Evolutionary conservation across 163 green algal genomes (phyloP).

Genomic region (Scenedesmus sp.): DNA sequence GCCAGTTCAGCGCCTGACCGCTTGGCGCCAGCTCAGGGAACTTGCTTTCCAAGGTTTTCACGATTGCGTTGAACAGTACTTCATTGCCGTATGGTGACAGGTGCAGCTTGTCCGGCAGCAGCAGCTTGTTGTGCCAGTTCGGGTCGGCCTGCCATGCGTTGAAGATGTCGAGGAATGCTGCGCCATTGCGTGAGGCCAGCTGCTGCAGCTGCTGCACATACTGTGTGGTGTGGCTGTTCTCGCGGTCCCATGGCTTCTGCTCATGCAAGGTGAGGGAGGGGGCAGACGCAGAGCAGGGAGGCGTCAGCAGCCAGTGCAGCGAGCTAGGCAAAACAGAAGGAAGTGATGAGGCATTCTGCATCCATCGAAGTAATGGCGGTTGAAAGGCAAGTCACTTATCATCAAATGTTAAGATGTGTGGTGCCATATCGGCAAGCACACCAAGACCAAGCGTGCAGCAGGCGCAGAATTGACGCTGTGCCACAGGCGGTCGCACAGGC

Average conservation of each 20-base stretch:
- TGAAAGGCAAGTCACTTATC: too few relatives aligned
- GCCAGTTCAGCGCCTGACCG: slow-evolving; percentile 14
- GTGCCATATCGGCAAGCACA: too few relatives aligned
- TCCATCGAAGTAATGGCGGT: too few relatives aligned
- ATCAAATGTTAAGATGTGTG: too few relatives aligned
- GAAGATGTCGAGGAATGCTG: slow-evolving; percentile 45
- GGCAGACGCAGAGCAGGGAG: background rate
- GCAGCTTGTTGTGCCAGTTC: slow-evolving; percentile 37
- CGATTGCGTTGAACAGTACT: slow-evolving; percentile 1
- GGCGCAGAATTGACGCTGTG: too few relatives aligned
- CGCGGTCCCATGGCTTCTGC: slow-evolving; percentile 51
- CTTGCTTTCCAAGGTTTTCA: background rate
- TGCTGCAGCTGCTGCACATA: slow-evolving; percentile 49
- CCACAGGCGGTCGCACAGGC: too few relatives aligned
- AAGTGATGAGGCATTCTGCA: too few relatives aligned
- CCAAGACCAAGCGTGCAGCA: too few relatives aligned
- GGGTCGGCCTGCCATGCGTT: slow-evolving; percentile 1
- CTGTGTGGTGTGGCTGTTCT: slow-evolving; percentile 26
- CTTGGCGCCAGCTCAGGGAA: slow-evolving; percentile 10
- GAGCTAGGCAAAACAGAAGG: too few relatives aligned
- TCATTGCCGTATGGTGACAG: slow-evolving; percentile 12
- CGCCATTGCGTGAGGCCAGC: slow-evolving; percentile 23
- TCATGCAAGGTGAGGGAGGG: background rate
- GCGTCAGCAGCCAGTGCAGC: background rate
- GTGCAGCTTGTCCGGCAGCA: slow-evolving; percentile 55